These are phyloP conservation scores for Cymbidium sinense DNA, from an alignment of 106 monocot genomes.

Conservation along the genomic window DNA sequence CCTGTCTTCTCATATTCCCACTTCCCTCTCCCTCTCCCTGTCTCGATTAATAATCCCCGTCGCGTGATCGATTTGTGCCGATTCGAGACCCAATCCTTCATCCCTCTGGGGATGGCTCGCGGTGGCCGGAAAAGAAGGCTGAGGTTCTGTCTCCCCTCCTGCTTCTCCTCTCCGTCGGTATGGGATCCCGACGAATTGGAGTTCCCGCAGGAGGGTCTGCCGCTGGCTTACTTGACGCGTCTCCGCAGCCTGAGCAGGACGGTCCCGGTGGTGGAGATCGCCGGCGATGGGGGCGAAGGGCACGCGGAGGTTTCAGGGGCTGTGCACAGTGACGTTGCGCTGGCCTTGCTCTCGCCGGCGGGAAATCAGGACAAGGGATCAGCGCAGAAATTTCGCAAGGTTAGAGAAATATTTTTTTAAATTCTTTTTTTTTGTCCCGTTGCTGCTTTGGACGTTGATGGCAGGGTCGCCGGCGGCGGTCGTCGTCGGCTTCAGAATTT, in stretches of 20 bases:
- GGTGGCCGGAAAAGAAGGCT: neutral
- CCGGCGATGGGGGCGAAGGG: neutral
- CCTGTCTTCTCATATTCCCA: neutral
- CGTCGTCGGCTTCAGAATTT: too few relatives aligned
- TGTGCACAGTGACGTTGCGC: neutral
- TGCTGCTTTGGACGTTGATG: too few relatives aligned
- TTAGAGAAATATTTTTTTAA: neutral
- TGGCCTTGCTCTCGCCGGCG: neutral
- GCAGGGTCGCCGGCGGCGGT: too few relatives aligned
- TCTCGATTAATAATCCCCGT: neutral
- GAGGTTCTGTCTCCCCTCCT: conserved; percentile 1
- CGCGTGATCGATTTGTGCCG: neutral
- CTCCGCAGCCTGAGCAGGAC: conserved; percentile 9
- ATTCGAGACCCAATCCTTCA: neutral
- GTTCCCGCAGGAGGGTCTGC: neutral
- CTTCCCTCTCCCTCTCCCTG: neutral
- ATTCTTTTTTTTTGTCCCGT: too few relatives aligned
- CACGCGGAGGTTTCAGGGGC: neutral
- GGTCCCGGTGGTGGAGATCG: conserved; percentile 2
- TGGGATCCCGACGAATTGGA: neutral
- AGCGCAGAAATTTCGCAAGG: neutral
- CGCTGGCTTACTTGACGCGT: neutral
- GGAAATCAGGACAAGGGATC: neutral
- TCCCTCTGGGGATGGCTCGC: neutral
- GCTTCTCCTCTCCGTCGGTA: conserved; percentile 11